These are phyloP conservation scores for Russula earlei DNA, from an alignment of 768 basidiomycete genomes.

Conservation along the genomic window DNA sequence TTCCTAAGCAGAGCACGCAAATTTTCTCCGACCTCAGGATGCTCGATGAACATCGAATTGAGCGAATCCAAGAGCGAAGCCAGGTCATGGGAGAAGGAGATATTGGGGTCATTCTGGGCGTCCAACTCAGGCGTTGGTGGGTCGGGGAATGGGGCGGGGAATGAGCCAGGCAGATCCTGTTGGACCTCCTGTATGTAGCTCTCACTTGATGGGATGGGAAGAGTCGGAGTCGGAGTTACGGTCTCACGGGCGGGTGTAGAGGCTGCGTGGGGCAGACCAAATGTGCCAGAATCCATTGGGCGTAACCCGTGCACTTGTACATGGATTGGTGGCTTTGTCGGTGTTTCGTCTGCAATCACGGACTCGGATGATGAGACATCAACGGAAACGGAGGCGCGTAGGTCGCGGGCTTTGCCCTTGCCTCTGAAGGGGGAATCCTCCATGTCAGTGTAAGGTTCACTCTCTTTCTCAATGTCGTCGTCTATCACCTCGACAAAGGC, in stretches of 20 bases:
- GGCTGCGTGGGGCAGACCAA: conserved; percentile 9
- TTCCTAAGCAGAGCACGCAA: conserved; percentile 57
- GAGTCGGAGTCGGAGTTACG: conserved; percentile 6
- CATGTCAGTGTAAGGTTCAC: neutral
- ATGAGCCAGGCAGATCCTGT: conserved; percentile 16
- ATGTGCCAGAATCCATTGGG: conserved; percentile 16
- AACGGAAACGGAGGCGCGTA: conserved; percentile 25
- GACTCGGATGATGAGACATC: conserved; percentile 36
- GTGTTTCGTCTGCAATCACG: conserved; percentile 31
- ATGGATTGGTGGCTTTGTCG: conserved; percentile 53
- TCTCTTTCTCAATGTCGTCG: conserved; percentile 27
- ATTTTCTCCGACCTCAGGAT: conserved; percentile 65
- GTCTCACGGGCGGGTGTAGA: conserved; percentile 17
- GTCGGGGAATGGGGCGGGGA: conserved; percentile 39
- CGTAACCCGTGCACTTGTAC: conserved; percentile 32
- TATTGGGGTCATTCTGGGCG: conserved; percentile 22
- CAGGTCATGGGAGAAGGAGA: conserved; percentile 55
- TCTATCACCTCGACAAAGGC: conserved; percentile 55
- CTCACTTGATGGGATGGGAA: neutral
- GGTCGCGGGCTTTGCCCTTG: conserved; percentile 26
- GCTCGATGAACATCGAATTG: conserved; percentile 44
- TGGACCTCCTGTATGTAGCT: neutral
- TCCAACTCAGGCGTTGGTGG: conserved; percentile 44
- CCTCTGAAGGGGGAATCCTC: conserved; percentile 30
- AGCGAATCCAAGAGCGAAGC: conserved; percentile 50